phyloP scores from a whole-genome alignment of 345 rosid genomes.

The thale cress (Arabidopsis thaliana) region TAIR10.1 NC_003070.9:28289501-28290000 shows the following conservation, averaged over 20 bases:
- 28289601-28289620: not conserved
- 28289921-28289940: slow-evolving; percentile 8
- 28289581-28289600: slow-evolving; percentile 8
- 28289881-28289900: slow-evolving; percentile 29
- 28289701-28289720: not conserved
- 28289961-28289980: not conserved
- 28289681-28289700: not conserved
- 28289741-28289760: not conserved
- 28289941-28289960: too few relatives aligned
- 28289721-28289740: too few relatives aligned
- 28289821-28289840: not conserved
- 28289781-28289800: slow-evolving; percentile 1
- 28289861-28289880: slow-evolving; percentile 30
- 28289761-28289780: slow-evolving; percentile 8
- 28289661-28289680: not conserved
- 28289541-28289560: not conserved
- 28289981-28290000: not conserved
- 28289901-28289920: slow-evolving; percentile 21
- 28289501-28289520: slow-evolving; percentile 1
- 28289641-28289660: not conserved
- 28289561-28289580: not conserved
- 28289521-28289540: not conserved
- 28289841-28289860: slow-evolving; percentile 27
- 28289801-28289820: slow-evolving; percentile 15
- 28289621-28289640: not conserved